A percentile compares a stretch with the other conserved stretches of the same genome.
These are phyloP conservation scores for Brettanomyces anomalus DNA, from an alignment of 805 yeast genomes.

Conservation along the genomic window DNA sequence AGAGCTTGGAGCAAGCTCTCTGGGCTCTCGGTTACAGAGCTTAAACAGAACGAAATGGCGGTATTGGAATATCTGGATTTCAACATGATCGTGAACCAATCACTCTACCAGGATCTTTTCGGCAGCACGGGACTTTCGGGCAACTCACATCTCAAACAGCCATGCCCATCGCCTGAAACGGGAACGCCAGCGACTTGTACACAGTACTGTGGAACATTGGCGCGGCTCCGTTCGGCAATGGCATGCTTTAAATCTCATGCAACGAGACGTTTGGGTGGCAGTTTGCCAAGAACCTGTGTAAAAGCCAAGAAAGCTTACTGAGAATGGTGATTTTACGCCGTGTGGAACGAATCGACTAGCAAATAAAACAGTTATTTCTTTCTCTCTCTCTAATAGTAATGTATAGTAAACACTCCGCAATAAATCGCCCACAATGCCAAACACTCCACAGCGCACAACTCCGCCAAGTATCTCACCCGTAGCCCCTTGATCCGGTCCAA, in stretches of 20 bases:
- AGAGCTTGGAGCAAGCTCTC: constrained; percentile 69
- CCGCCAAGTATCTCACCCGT: constrained; percentile 1
- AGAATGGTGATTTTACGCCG: too few relatives aligned
- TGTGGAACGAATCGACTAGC: too few relatives aligned
- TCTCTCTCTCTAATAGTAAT: too few relatives aligned
- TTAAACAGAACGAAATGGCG: constrained; percentile 40
- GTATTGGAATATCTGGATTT: constrained; percentile 49
- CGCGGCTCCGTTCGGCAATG: neutral
- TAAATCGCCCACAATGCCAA: constrained; percentile 7
- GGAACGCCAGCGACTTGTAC: constrained; percentile 2
- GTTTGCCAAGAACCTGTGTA: too few relatives aligned
- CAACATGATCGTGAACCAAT: constrained; percentile 39
- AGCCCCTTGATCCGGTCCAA: constrained; percentile 1
- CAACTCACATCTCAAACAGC: neutral
- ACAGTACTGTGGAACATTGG: constrained; percentile 1
- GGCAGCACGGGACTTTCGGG: neutral
- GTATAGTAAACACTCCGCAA: neutral
- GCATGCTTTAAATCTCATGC: constrained; percentile 1
- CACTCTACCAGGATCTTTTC: neutral
- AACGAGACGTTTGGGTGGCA: constrained; percentile 1
- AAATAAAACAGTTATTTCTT: too few relatives aligned
- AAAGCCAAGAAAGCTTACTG: too few relatives aligned
- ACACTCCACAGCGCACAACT: constrained; percentile 7
- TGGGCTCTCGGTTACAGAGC: constrained; percentile 45
- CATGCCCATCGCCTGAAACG: neutral